Evolutionary conservation across 192 early-diverging fungal genomes (phyloP).

Genomic region (Hyaloraphidium curvatum): DNA sequence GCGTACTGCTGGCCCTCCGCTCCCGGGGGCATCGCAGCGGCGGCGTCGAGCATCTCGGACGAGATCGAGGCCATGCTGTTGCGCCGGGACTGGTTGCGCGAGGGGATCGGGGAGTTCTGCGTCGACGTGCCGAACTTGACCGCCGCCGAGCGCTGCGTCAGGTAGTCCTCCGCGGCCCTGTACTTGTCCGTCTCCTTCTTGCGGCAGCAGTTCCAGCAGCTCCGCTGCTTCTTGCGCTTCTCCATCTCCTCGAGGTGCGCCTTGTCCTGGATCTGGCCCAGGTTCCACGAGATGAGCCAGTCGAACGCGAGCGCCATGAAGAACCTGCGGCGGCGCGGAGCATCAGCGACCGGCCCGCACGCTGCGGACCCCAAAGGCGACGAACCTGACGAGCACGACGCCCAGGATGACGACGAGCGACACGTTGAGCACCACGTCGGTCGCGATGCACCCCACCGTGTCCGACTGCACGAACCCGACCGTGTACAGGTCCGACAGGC

Average conservation of each 20-base stretch:
- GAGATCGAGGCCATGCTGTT: too few relatives aligned
- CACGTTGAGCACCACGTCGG: conserved; percentile 11
- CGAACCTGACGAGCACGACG: conserved; percentile 12
- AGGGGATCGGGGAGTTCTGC: background rate
- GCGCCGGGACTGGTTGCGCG: too few relatives aligned
- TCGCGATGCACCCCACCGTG: conserved; percentile 17
- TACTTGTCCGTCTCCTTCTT: too few relatives aligned
- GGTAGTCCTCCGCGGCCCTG: too few relatives aligned
- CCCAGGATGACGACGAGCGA: conserved; percentile 19
- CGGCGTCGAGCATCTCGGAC: too few relatives aligned
- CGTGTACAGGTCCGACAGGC: conserved; percentile 11
- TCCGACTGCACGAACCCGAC: conserved; percentile 14
- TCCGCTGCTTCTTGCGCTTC: too few relatives aligned
- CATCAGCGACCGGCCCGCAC: background rate
- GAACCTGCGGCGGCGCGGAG: background rate
- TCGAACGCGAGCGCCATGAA: conserved; percentile 12
- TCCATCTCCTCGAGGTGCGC: too few relatives aligned
- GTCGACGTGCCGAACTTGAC: background rate
- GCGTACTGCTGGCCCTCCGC: too few relatives aligned
- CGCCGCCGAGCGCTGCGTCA: too few relatives aligned
- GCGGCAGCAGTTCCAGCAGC: too few relatives aligned
- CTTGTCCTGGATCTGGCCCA: too few relatives aligned
- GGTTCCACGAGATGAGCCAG: conserved; percentile 7
- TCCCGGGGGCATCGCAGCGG: too few relatives aligned
- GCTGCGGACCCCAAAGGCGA: background rate